These are phyloP conservation scores for Solanum chiquidenum DNA, from an alignment of 257 asterid species.

Conservation along the genomic window DNA sequence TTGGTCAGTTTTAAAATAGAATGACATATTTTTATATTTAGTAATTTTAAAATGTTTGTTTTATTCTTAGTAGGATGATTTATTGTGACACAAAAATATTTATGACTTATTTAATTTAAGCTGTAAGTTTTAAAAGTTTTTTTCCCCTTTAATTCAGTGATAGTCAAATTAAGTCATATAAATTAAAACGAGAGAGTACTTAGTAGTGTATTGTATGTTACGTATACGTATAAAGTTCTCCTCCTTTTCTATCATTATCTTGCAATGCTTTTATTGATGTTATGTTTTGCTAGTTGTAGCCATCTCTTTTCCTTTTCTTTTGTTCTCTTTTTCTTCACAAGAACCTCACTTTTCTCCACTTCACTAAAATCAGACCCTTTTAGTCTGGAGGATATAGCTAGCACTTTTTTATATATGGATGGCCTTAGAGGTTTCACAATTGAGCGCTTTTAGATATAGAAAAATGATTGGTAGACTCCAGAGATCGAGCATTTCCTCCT, in stretches of 20 bases:
- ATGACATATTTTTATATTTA: not conserved
- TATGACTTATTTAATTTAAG: too few species aligned
- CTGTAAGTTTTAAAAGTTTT: too few species aligned
- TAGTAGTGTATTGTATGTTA: not conserved
- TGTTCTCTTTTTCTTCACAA: not conserved
- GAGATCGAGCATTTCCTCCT: not conserved
- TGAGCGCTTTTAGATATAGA: too few species aligned
- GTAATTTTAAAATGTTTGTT: not conserved
- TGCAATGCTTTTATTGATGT: not conserved
- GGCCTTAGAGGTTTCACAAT: accelerated
- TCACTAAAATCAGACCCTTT: not conserved
- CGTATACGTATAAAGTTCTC: not conserved
- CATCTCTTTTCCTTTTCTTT: not conserved
- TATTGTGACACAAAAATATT: not conserved
- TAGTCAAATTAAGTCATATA: not conserved
- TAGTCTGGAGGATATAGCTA: not conserved
- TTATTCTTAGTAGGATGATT: too few species aligned
- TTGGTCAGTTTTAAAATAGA: not conserved
- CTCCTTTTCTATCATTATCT: not conserved
- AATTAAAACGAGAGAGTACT: not conserved
- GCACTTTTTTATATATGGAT: not conserved
- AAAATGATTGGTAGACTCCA: not conserved
- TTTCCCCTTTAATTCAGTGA: not conserved
- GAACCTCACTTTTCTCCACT: not conserved
- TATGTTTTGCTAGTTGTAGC: not conserved